Evolutionary conservation across 768 basidiomycete genomes (phyloP).

Genomic region (Lentinula aciculospora): DNA sequence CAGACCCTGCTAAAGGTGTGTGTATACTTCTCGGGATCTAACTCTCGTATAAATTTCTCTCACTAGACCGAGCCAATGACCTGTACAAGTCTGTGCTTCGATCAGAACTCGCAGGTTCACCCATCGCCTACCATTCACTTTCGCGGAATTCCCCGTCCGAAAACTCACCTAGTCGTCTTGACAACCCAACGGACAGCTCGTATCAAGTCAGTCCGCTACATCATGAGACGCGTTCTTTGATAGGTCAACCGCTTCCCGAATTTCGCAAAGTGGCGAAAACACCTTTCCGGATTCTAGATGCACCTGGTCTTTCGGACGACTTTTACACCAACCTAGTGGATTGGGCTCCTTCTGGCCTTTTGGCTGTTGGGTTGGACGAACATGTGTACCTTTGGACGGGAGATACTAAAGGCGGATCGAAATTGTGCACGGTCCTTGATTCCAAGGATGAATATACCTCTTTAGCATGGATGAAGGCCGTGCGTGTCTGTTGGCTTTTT

Average conservation of each 20-base stretch:
- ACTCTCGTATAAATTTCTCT: slow-evolving; percentile 13
- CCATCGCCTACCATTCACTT: slow-evolving; percentile 39
- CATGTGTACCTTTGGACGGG: slow-evolving; percentile 79
- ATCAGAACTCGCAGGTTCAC: slow-evolving; percentile 38
- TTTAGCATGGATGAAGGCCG: slow-evolving; percentile 60
- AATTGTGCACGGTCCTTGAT: slow-evolving; percentile 54
- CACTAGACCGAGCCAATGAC: slow-evolving; percentile 46
- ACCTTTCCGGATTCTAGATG: slow-evolving; percentile 73
- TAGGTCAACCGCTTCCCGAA: slow-evolving; percentile 56
- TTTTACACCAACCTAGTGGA: slow-evolving; percentile 78
- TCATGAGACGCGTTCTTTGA: slow-evolving; percentile 50
- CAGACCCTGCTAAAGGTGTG: neutral
- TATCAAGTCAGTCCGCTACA: slow-evolving; percentile 67
- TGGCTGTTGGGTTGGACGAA: slow-evolving; percentile 63
- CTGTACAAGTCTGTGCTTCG: slow-evolving; percentile 46
- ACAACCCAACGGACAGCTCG: slow-evolving; percentile 58
- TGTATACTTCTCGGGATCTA: slow-evolving; percentile 3
- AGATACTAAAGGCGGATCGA: slow-evolving; percentile 61
- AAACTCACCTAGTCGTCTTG: slow-evolving; percentile 36
- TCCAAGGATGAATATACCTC: slow-evolving; percentile 55
- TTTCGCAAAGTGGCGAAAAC: slow-evolving; percentile 60
- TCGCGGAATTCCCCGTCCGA: slow-evolving; percentile 27
- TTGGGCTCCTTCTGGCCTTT: slow-evolving; percentile 68
- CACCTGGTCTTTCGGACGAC: slow-evolving; percentile 75
- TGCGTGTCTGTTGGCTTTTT: slow-evolving; percentile 19